Evolutionary conservation across 352 stramenopile genomes (phyloP), one percentile per base, ranked within the genome.

Genomic region (Thraustochytrium sp.): DNA sequence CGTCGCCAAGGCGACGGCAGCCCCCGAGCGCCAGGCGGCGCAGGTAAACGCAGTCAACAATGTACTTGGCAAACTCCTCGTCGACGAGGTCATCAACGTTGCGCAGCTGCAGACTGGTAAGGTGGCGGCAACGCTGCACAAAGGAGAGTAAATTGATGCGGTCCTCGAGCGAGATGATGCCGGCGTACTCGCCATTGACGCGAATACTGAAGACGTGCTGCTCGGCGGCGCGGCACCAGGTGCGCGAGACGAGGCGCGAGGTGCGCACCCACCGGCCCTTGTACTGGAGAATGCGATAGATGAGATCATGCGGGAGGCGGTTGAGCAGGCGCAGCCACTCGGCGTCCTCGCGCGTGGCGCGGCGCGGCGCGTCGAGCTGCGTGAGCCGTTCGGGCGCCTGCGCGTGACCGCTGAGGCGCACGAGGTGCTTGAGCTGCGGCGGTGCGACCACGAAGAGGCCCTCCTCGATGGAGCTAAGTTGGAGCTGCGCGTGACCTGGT

Each of bases 171-270:
- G 46, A 75, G 46, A 5, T 26, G 42, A 80, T 16, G 51, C 46
- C 31, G 51, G 68, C 68, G 42, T 55, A 80, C 53, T 80, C 68
- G 68, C 68, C 68, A 38, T 80, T 80, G 18, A 80, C 68, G 48
- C 68, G 48, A 46, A 80, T 80, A 1, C 68, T n/a, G 76, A 46
- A 51, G 18, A 80, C 68, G 38, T 80, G 68, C 34, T 48, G 53
- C 11, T 46, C 40, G 4, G 68, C 68, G 26, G 68, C 68, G 5
- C 40, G 42, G 42, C 40, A 72, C 68, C 68, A 80, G n/a, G 26
- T 42, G 26, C 26, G 76, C 21, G 34, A 55, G 4, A 80, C 68
- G 1, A 80, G 68, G 9, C 68, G 68, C 5, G 68, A 5, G 1
- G 68, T 75, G 23, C 68, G 48, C 48, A 80, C 68, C 68, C 68